These are phyloP conservation scores for Nemania sp. DNA, from an alignment of 2,329 filamentous ascomycete species.

Conservation along the genomic window DNA sequence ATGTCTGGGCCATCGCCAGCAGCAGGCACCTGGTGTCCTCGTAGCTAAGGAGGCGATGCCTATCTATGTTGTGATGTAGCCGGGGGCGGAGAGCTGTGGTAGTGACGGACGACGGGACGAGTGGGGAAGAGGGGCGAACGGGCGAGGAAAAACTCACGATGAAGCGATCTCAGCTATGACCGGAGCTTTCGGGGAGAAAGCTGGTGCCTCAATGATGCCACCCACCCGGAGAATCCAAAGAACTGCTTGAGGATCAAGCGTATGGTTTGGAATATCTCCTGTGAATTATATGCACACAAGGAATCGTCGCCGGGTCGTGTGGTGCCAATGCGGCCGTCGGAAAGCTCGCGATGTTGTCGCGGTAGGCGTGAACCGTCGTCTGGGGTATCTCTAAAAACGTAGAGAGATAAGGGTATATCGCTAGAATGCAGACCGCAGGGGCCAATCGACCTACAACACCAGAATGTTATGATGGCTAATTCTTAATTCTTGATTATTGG, in stretches of 20 bases:
- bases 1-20: conserved; percentile 15
- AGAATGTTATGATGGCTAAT: conserved; percentile 38
- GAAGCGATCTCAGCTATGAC: conserved; percentile 42
- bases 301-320: conserved; percentile 49
- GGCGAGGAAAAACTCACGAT: conserved; percentile 39
- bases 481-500: conserved; percentile 9
- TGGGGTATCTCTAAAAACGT: conserved; percentile 30
- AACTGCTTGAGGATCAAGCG: conserved; percentile 41
- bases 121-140: conserved; percentile 50
- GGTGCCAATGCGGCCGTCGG: conserved; percentile 45
- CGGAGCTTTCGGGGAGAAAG: conserved; percentile 38
- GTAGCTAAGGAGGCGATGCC: conserved; percentile 16
- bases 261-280: conserved; percentile 39
- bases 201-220: conserved; percentile 38
- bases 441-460: conserved; percentile 38
- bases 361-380: conserved; percentile 22
- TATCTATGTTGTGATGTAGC: conserved; percentile 18
- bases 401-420: conserved; percentile 39
- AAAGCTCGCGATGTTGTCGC: conserved; percentile 40
- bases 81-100: conserved; percentile 11
- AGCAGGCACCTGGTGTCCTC: conserved; percentile 14
- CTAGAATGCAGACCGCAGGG: conserved; percentile 29
- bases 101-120: conserved; percentile 37
- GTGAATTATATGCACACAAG: conserved; percentile 44
- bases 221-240: conserved; percentile 44